Evolutionary conservation across 352 stramenopile genomes (phyloP).

Genomic region (Globisporangium irregulare): DNA sequence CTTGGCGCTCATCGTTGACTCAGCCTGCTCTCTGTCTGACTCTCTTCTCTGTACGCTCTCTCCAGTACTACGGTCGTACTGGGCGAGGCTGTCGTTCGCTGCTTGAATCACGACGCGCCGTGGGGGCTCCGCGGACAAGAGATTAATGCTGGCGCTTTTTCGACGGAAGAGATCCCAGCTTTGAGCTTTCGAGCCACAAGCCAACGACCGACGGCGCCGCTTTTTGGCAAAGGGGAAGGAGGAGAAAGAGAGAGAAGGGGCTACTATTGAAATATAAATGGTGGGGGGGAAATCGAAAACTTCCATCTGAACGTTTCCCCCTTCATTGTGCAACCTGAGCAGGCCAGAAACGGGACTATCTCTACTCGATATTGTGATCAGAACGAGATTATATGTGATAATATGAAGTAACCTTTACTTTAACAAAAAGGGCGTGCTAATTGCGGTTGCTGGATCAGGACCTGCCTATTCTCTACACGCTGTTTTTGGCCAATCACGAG

Average conservation of each 20-base stretch:
- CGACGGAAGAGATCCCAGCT: neutral
- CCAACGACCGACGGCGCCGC: neutral
- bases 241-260: neutral
- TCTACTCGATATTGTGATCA: neutral
- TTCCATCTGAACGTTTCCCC: conserved; percentile 1
- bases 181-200: neutral
- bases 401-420: neutral
- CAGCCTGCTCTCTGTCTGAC: neutral
- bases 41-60: neutral
- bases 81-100: neutral
- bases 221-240: neutral
- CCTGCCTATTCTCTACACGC: neutral
- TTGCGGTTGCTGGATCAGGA: neutral
- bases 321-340: neutral
- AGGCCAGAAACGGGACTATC: neutral
- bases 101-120: neutral
- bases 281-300: neutral
- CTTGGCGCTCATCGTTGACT: conserved; percentile 88
- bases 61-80: neutral
- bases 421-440: neutral
- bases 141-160: conserved; percentile 1
- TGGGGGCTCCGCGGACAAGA: neutral
- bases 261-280: neutral
- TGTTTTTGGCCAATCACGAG: neutral
- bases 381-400: neutral